Evolutionary conservation across 2,329 filamentous ascomycete species (phyloP).

Genomic region (Aureobasidium uvarum): DNA sequence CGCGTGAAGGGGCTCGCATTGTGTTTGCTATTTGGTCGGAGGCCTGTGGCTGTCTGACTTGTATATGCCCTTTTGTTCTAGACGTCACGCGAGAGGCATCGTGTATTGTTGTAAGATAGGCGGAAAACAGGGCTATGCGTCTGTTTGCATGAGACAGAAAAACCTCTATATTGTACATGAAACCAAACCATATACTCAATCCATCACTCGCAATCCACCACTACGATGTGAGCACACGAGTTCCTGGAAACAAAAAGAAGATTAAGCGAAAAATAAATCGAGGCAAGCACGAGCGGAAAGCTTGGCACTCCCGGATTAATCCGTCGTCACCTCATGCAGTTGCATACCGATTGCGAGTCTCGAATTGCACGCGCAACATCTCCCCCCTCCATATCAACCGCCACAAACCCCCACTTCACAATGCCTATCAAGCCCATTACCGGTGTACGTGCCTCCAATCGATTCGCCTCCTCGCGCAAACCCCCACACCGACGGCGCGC

Average conservation of each 20-base stretch:
- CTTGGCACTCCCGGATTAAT: slow-evolving; percentile 19
- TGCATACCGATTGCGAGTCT: slow-evolving; percentile 10
- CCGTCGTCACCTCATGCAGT: slow-evolving; percentile 23
- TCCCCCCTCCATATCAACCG: slow-evolving; percentile 14
- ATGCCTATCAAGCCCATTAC: slow-evolving; percentile 53
- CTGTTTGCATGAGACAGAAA: neutral
- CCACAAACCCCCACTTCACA: too few species aligned
- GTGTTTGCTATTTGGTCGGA: neutral
- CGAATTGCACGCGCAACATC: neutral
- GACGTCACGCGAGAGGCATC: slow-evolving; percentile 8
- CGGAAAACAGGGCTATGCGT: neutral
- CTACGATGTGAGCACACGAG: slow-evolving; percentile 2
- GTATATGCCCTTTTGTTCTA: slow-evolving; percentile 19
- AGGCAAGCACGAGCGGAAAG: neutral
- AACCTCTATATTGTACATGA: slow-evolving; percentile 10
- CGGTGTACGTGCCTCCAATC: slow-evolving; percentile 44
- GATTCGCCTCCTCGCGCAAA: neutral
- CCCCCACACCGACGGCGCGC: neutral
- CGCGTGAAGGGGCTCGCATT: neutral
- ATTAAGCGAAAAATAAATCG: slow-evolving; percentile 13
- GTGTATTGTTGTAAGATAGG: slow-evolving; percentile 23
- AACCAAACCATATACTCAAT: neutral
- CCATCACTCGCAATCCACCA: neutral
- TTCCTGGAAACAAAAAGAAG: neutral
- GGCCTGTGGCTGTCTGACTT: neutral